Percentiles rank a stretch among this genome's conserved stretches.
phyloP scores from a whole-genome alignment of 2,329 filamentous ascomycete species.

The Clonostachys byssicola region DNA sequence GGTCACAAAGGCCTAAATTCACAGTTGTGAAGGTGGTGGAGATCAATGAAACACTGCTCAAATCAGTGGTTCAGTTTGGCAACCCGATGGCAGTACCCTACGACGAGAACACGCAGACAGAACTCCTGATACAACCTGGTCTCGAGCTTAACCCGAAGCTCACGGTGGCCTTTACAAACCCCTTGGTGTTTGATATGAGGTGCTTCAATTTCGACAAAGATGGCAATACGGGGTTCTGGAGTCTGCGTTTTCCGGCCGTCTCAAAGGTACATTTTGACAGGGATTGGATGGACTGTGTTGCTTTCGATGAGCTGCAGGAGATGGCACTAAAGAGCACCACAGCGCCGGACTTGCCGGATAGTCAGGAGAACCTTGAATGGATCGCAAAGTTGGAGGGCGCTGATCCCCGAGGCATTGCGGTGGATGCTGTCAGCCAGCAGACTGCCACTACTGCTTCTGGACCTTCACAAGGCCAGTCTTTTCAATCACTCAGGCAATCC shows the following conservation, averaged over 20 bases:
- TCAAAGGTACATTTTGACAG: slow-evolving; percentile 77
- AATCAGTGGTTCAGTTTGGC: slow-evolving; percentile 41
- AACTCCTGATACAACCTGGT: slow-evolving; percentile 40
- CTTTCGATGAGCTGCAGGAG: slow-evolving; percentile 65
- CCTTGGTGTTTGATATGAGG: slow-evolving; percentile 74
- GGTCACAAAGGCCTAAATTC: slow-evolving; percentile 52
- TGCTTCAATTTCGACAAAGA: slow-evolving; percentile 77
- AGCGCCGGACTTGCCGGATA: slow-evolving; percentile 44
- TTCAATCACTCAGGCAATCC: background rate
- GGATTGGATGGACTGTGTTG: slow-evolving; percentile 62
- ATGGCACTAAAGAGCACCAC: slow-evolving; percentile 56
- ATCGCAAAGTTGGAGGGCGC: slow-evolving; percentile 53
- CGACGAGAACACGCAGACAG: slow-evolving; percentile 31
- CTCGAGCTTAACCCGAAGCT: slow-evolving; percentile 34
- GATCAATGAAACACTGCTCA: slow-evolving; percentile 46
- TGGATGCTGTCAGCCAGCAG: slow-evolving; percentile 40
- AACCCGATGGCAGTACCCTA: slow-evolving; percentile 34
- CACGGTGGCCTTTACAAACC: slow-evolving; percentile 58
- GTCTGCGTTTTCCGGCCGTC: slow-evolving; percentile 71
- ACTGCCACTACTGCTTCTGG: slow-evolving; percentile 30
- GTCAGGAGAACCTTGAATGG: slow-evolving; percentile 59
- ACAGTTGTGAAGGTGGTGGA: slow-evolving; percentile 62
- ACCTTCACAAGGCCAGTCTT: slow-evolving; percentile 21
- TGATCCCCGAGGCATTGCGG: slow-evolving; percentile 36
- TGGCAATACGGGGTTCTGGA: slow-evolving; percentile 65